Conservation (phyloP, 2,329 filamentous ascomycete species). For the Orbilia ellipsospora region DNA sequence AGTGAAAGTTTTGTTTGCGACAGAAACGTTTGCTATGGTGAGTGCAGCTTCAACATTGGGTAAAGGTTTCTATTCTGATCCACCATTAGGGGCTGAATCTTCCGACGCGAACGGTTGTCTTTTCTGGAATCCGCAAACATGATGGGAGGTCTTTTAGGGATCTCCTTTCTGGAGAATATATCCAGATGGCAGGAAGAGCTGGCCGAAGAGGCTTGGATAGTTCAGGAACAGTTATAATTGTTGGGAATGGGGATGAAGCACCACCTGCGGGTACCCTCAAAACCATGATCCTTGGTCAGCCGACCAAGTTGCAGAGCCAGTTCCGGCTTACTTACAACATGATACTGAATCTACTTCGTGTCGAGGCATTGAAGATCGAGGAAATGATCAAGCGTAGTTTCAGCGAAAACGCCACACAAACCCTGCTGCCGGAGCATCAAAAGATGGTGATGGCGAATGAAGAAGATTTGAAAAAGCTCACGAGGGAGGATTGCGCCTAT, state of each 20-base stretch:
- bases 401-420: constrained; percentile 96
- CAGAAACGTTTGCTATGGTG: constrained; percentile 94
- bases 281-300: constrained; percentile 95
- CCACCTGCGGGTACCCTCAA: constrained; percentile 79
- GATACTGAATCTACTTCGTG: constrained; percentile 94
- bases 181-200: constrained; percentile 96
- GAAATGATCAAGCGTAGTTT: constrained; percentile 99
- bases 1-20: constrained; percentile 96
- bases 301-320: constrained; percentile 93
- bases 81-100: constrained; percentile 77
- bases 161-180: constrained; percentile 93
- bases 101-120: constrained; percentile 94
- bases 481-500: constrained; percentile 81
- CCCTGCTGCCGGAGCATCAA: constrained; percentile 91
- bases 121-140: constrained; percentile 96
- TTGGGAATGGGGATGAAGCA: constrained; percentile 83
- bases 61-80: constrained; percentile 8
- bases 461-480: constrained; percentile 88
- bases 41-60: neutral
- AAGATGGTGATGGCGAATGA: constrained; percentile 93
- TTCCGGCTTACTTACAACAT: constrained; percentile 99
- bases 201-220: constrained; percentile 91
- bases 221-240: constrained; percentile 94
- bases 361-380: constrained; percentile 97
- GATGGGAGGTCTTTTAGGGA: constrained; percentile 93